Base-by-base conservation (phyloP, 2,329 filamentous ascomycete genomes). In the Ophiocordyceps australis region DNA sequence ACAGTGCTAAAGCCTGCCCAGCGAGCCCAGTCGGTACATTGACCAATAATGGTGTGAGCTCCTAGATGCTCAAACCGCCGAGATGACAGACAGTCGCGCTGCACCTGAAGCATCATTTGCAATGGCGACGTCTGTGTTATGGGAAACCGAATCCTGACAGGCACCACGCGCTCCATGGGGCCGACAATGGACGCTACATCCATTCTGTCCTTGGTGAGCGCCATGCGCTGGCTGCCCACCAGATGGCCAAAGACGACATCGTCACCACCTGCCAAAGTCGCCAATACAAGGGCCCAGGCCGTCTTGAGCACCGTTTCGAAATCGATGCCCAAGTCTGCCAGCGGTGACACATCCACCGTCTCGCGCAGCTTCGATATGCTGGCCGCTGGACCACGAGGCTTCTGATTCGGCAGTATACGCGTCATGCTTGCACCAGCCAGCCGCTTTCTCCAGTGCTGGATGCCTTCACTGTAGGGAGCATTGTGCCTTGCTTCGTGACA, bases 181-280 rank as follows among this genome's bases (percentile, higher is more conserved):
- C 62, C 62, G 22, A 61, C 45, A 8, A 64, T 50, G 17, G 49
- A 54, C 2, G 48, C 42, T 11, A 55, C 76, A 32, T 80, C 73
- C 55, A 80, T 45, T 9, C 49, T 47, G 0, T 49, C 42, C 2
- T 61, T 47, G 3, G 44, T 40, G 1, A 56, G 37, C 30, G 59
- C 55, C 13, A 59, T 57, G 2, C 58, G 55, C 13, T 59, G 57
- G 2, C 58, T 58, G 9, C 59, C 55, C 10, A 66, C 47, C 4
- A 60, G 42, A 35, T 68, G 59, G 7, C 65, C 67, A 29, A 71
- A 71, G 4, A 69, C 51, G 6, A 72, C 54, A 22, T 72, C 66
- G 5, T 53, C 44, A 0, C 41, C 47, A 0, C 50, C 55, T 0
- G 61, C 57, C 8, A 68, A 42, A 14, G 53, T 59, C 1, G 62